Evolutionary conservation across 805 yeast genomes (phyloP), one percentile per base, ranked within the genome.

Genomic region (Candida loeiensis): DNA sequence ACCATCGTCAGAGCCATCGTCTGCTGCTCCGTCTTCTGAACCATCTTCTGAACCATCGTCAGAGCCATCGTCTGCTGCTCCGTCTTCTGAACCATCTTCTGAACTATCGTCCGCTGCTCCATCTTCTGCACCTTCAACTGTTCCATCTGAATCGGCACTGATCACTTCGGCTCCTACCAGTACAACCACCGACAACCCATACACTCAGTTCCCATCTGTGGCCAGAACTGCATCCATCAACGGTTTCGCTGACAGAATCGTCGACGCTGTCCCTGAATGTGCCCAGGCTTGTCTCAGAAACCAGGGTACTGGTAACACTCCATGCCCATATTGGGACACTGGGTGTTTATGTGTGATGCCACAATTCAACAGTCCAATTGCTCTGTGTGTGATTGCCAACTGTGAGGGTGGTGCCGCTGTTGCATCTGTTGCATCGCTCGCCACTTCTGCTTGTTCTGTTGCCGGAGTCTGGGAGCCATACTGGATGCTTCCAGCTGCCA

Each of bases 291-390:
- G 71, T 59, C 40, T 37, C 18, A 46, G 39, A 30, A 12, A 32
- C 22, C 47, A 47, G 30, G 48, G 57, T 40, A 63, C 70, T 35
- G 58, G 59, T 11, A 45, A 49, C 29, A 63, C 70, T n/a, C 71
- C 71, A 36, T 66, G 73, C 45, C 73, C 73, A 35, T 64, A 64
- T 59, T 66, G 71, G 71, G 73, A 66, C 47, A 57, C 71, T 36
- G 73, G 73, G 17, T 66, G 73, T 56, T 60, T 66, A 38, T 66
- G 73, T 61, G 67, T 64, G 33, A 65, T 66, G 63, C 53, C 66
- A 33, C 44, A 45, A 32, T 66, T 62, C 55, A 54, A 53, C 22
- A 58, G 58, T 24, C 44, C 44, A 3, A 61, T 66, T 21, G 71
- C 66, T 33, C 49, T 56, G 38, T 66, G 73, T 59, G 41, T 56